Conservation (phyloP, 345 rosid genomes). For the Rhodamnia rubescens region DNA sequence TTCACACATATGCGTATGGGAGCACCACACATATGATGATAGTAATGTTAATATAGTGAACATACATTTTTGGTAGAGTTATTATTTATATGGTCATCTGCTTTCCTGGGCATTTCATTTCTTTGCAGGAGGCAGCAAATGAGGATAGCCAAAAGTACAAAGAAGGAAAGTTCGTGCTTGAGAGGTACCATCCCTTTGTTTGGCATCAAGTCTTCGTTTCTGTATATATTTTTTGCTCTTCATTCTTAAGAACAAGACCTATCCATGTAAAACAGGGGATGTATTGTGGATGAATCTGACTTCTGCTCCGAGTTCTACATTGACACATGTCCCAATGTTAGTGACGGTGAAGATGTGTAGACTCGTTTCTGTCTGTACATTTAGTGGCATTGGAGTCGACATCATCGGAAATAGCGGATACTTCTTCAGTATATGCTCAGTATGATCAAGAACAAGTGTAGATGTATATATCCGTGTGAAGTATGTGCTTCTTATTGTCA, state of each 20-base stretch:
- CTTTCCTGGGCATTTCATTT: background rate
- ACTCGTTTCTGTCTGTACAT: background rate
- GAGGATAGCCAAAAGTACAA: conserved; percentile 70
- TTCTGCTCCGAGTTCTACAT: conserved; percentile 46
- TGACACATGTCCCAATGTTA: conserved; percentile 43
- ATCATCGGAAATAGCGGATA: background rate
- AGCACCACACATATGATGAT: background rate
- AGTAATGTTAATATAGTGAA: background rate
- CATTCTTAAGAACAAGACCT: background rate
- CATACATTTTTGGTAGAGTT: background rate
- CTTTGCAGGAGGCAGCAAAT: conserved; percentile 55
- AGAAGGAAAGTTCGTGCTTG: conserved; percentile 75
- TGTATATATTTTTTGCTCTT: background rate
- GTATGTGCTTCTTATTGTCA: background rate
- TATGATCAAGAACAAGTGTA: background rate
- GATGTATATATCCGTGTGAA: background rate
- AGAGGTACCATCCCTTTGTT: conserved; percentile 38
- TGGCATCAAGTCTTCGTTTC: background rate
- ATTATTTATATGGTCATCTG: background rate
- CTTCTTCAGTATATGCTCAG: background rate
- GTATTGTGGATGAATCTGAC: conserved; percentile 74
- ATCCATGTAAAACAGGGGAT: conserved; percentile 27
- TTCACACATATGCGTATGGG: background rate
- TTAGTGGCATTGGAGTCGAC: background rate
- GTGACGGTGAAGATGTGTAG: conserved; percentile 45